Evolutionary conservation across 495 filamentous ascomycete species (phyloP), one percentile per base, ranked within the genome.

Genomic region (Cudoniella acicularis): DNA sequence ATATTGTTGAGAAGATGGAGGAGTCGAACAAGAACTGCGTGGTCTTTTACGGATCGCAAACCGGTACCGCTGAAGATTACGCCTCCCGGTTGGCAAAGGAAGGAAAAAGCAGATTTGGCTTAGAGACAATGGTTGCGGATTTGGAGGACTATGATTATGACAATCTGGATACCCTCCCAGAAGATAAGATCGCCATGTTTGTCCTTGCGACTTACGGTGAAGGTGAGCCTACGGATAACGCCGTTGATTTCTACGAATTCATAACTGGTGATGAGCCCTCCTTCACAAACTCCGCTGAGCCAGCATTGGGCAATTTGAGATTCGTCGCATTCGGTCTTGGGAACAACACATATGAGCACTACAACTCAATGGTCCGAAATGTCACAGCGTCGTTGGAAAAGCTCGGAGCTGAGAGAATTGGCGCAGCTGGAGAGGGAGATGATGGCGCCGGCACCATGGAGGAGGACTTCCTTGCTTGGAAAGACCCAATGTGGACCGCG

Each of bases 401-500:
- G 65, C 77, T 92, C 24, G 94, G 94, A 57, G 94, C 89, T 18
- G 79, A 81, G 52, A 81, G 91, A 56, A 91, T 99, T 62, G 91
- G 93, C 10, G 76, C 84, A 42, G 91, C 92, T 26, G 94, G 94
- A 68, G 94, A 98, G 76, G 94, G 94, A 67, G 94, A 99, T 66
- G 94, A 99, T 71, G 94, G 94, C 59, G 93, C 94, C 52, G 94
- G 94, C 56, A 99, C 94, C 53, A 99, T 99, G 94, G 94, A 99
- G 75, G 94, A 99, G 77, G 94, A 99, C 67, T 99, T 97, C 73
- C 77, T 99, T 69, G 89, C 94, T 60, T 99, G 94, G 94, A 99
- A 99, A 73, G 94, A 99, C 67, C 92, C 92, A 50, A 99, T 99
- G 95, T 99, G 94, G 94, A 74, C 78, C 59, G 91, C 88, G 55